A percentile compares a stretch with the other conserved stretches of the same genome.
phyloP scores from a whole-genome alignment of 257 asterid genomes.

The Ocimum tenuiflorum region DNA sequence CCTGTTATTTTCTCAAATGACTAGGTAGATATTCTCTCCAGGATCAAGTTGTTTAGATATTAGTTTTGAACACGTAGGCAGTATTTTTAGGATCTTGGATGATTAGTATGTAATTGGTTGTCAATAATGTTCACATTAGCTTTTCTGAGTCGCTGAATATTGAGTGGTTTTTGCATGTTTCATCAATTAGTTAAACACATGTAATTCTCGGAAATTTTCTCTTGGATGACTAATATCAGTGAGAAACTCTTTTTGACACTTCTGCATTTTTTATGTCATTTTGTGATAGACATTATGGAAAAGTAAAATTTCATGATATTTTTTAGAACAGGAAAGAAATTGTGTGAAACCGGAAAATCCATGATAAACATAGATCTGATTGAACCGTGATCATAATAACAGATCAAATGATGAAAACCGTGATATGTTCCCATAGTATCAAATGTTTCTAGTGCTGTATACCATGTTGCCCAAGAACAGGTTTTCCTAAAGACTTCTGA shows the following conservation, averaged over 20 bases:
- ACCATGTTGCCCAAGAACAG: neutral
- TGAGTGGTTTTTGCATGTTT: neutral
- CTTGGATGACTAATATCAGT: neutral
- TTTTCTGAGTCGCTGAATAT: neutral
- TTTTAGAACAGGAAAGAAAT: too few species aligned
- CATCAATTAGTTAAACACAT: neutral
- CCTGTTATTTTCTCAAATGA: neutral
- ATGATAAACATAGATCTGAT: neutral
- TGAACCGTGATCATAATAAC: neutral
- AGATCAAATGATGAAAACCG: neutral
- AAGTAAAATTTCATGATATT: too few species aligned
- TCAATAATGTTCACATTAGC: neutral
- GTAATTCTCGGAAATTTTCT: neutral
- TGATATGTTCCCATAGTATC: neutral
- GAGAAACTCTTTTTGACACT: neutral
- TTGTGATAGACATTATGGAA: neutral
- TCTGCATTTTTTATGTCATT: neutral
- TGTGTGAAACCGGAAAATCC: neutral
- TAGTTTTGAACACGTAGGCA: conserved; percentile 2
- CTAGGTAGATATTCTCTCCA: conserved; percentile 3
- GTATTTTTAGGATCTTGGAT: neutral
- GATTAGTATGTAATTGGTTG: neutral
- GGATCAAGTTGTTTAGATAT: neutral
- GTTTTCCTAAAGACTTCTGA: neutral
- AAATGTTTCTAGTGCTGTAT: neutral